A percentile compares a stretch with the other conserved stretches of the same genome.
phyloP scores from a whole-genome alignment of 164 flowering plant genomes.

The Kalanchoe fedtschenkoi region DNA sequence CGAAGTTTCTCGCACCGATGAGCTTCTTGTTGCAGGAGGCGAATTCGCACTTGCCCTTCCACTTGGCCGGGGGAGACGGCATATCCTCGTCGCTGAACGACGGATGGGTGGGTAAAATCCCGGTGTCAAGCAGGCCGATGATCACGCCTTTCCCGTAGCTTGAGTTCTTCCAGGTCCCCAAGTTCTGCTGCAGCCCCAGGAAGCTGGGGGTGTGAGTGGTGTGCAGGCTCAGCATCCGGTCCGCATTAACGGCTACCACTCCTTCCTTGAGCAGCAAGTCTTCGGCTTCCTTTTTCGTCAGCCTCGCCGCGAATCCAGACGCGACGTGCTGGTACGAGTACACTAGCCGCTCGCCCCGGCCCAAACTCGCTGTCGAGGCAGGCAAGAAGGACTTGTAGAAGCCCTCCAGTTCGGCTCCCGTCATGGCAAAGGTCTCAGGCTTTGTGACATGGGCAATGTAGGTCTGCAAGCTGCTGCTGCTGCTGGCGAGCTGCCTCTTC shows the following conservation, averaged over 20 bases:
- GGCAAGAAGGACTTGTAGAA: conserved; percentile 31
- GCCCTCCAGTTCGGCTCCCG: conserved; percentile 12
- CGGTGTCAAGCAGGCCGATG: conserved; percentile 36
- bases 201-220: conserved; percentile 30
- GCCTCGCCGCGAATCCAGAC: conserved; percentile 32
- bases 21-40: conserved; percentile 15
- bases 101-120: conserved; percentile 31
- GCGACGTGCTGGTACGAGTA: conserved; percentile 22
- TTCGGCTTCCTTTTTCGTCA: conserved; percentile 21
- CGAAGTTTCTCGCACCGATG: conserved; percentile 14
- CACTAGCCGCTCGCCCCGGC: conserved; percentile 9
- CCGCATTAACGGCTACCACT: conserved; percentile 15
- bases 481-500: too few species aligned
- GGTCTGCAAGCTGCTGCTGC: background rate
- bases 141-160: conserved; percentile 37
- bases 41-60: conserved; percentile 18
- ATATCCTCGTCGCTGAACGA: conserved; percentile 34
- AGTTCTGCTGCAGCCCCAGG: conserved; percentile 26
- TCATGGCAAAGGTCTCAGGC: background rate
- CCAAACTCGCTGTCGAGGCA: background rate
- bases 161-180: conserved; percentile 32
- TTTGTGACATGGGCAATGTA: conserved; percentile 4
- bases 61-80: conserved; percentile 36
- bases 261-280: conserved; percentile 20
- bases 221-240: conserved; percentile 9